Conservation (phyloP, 2,329 filamentous ascomycete genomes). For the Cordyceps sp. region DNA sequence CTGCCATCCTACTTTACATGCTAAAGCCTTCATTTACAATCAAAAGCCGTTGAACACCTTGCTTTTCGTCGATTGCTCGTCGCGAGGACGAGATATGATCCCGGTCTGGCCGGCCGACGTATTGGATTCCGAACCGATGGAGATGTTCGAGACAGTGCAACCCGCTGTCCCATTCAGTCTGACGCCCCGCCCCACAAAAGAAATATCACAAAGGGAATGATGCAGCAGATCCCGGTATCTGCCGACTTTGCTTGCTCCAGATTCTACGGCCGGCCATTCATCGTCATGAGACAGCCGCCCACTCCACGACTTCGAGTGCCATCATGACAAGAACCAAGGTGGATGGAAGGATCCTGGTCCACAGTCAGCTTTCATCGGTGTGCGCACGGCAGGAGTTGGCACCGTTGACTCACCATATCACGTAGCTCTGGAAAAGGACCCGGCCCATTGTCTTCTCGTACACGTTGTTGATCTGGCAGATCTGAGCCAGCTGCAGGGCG, state of each 20-base stretch:
- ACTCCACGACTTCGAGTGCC: conserved; percentile 83
- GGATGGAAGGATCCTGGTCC: conserved; percentile 89
- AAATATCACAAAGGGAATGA: neutral
- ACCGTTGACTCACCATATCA: conserved; percentile 58
- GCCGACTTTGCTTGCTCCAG: neutral
- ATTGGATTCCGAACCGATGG: no score
- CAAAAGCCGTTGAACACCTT: no score
- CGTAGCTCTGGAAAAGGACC: conserved; percentile 74
- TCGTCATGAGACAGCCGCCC: conserved; percentile 35
- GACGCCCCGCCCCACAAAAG: neutral
- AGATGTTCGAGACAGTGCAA: neutral
- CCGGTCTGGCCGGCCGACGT: no score
- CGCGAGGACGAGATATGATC: no score
- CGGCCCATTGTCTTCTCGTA: conserved; percentile 90
- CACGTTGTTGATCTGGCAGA: conserved; percentile 95
- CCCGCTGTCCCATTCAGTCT: neutral
- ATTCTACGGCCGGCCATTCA: neutral
- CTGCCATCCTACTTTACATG: no score
- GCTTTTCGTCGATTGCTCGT: no score
- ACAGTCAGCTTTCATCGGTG: neutral
- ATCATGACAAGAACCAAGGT: conserved; percentile 82
- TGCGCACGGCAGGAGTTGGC: conserved; percentile 1
- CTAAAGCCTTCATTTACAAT: no score
- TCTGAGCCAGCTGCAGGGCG: conserved; percentile 88
- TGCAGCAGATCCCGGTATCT: neutral